Percentiles rank a stretch among this genome's conserved stretches.
Conservation (phyloP, 2,329 filamentous ascomycete species). For the Ramularia collo-cygni region DNA sequence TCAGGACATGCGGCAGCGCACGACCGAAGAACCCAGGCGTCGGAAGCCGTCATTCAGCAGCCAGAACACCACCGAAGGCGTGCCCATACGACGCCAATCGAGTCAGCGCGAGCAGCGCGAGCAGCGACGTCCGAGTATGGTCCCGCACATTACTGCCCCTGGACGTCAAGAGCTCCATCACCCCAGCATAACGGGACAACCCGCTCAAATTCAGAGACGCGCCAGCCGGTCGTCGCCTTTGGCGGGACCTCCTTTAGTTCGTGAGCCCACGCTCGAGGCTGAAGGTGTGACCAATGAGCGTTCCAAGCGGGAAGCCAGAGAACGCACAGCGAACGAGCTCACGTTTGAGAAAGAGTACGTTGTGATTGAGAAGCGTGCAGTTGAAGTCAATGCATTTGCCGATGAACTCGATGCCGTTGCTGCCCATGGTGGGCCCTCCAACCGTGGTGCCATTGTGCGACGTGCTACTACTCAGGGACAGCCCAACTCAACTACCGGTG, state of each 20-base stretch:
- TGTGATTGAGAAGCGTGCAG: constrained; percentile 85
- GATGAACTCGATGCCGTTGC: constrained; percentile 81
- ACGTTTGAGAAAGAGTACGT: constrained; percentile 93
- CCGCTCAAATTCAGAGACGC: constrained; percentile 51
- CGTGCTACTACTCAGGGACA: constrained; percentile 71
- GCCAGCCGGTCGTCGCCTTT: constrained; percentile 42
- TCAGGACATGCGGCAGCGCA: constrained; percentile 16
- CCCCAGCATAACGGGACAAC: constrained; percentile 9
- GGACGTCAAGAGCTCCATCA: constrained; percentile 32
- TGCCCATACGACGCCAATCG: constrained; percentile 28
- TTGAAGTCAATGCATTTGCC: constrained; percentile 94
- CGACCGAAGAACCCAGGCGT: constrained; percentile 16
- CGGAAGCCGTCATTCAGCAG: constrained; percentile 22
- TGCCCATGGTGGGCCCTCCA: constrained; percentile 44
- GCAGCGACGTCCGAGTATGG: constrained; percentile 37
- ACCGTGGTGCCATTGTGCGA: constrained; percentile 60
- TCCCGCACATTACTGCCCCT: constrained; percentile 40
- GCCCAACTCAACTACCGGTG: constrained; percentile 62
- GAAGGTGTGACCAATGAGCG: constrained; percentile 14
- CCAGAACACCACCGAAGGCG: constrained; percentile 11
- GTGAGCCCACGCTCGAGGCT: constrained; percentile 33
- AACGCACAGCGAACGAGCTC: constrained; percentile 73
- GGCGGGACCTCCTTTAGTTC: constrained; percentile 40
- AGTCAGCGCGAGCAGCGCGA: constrained; percentile 38
- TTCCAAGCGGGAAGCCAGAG: constrained; percentile 42